Evolutionary conservation across 164 flowering plant genomes (phyloP).

Genomic region (Tinospora cordifolia): DNA sequence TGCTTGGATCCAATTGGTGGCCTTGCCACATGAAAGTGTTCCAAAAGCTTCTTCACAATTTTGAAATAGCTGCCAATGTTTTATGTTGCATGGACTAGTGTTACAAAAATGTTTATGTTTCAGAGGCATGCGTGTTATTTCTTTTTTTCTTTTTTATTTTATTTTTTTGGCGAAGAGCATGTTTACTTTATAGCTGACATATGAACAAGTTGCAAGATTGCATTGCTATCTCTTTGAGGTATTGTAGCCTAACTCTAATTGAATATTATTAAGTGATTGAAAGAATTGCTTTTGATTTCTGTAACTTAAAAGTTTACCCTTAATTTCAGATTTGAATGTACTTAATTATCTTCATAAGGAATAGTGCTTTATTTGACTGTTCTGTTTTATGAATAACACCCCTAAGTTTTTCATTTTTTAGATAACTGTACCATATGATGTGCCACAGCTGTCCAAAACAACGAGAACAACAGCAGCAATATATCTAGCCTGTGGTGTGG

Average conservation of each 20-base stretch:
- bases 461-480: constrained; percentile 89
- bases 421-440: constrained; percentile 85
- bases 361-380: background rate
- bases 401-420: constrained; percentile 19
- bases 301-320: no score
- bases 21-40: background rate
- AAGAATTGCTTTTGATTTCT: no score
- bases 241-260: background rate
- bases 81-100: background rate
- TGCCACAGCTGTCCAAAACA: constrained; percentile 54
- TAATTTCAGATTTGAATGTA: no score
- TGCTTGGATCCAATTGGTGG: background rate
- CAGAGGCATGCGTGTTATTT: background rate
- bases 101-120: background rate
- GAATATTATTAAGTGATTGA: no score
- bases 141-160: no score
- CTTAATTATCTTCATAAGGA: no score
- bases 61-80: background rate
- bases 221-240: background rate
- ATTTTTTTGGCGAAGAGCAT: no score
- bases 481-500: constrained; percentile 92
- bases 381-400: background rate
- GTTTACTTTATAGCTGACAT: no score
- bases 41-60: no score
- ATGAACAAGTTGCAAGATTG: no score